Base-by-base conservation (phyloP, 1,284 basidiomycete species). In the Cystobasidium pallidum region DNA sequence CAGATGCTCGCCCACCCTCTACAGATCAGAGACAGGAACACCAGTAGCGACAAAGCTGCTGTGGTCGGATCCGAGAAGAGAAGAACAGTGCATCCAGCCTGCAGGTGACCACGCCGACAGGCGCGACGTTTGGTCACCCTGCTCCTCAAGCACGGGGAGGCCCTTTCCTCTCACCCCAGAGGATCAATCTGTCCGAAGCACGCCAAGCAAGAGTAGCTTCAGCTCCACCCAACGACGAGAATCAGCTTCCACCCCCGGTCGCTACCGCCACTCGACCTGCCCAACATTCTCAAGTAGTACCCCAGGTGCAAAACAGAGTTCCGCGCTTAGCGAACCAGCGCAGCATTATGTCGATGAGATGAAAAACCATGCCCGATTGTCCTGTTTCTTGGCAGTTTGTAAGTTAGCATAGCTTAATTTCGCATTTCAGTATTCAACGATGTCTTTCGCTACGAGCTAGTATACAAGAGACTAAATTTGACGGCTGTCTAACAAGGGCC, bases 331-430 rank as follows among this genome's bases (percentile, higher is more conserved):
- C 26, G n/a, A 57, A 57, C n/a, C 54, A 57, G 54, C 28, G 28
- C n/a, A 57, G 54, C n/a, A 57, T 57, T n/a, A 57, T 57, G 54
- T 57, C 54, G n/a, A 19, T 57, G 32, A 32, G 54, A 57, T 57
- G 26, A 34, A n/a, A 1, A 15, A 10, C 49, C 6, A 8, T 24
- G 4, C 24, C 4, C n/a, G 6, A 24, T 24, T 17, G 7, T 51
- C 26, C 49, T 8, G 7, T 51, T 26, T 24, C 24, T 24, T 51
- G 49, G n/a, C n/a, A n/a, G n/a, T n/a, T n/a, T n/a, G n/a, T n/a
- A n/a, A n/a, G n/a, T n/a, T 51, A 51, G 49, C 26, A 51, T 51
- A 51, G 49, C 49, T 26, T 24, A 51, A 24, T 24, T 51, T 51
- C 49, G 49, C 49, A 28, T 51, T 51, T 51, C 24, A 24, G 10